phyloP scores from a whole-genome alignment of 2,329 filamentous ascomycete genomes.

The Albophoma yamanashiensis region DNA sequence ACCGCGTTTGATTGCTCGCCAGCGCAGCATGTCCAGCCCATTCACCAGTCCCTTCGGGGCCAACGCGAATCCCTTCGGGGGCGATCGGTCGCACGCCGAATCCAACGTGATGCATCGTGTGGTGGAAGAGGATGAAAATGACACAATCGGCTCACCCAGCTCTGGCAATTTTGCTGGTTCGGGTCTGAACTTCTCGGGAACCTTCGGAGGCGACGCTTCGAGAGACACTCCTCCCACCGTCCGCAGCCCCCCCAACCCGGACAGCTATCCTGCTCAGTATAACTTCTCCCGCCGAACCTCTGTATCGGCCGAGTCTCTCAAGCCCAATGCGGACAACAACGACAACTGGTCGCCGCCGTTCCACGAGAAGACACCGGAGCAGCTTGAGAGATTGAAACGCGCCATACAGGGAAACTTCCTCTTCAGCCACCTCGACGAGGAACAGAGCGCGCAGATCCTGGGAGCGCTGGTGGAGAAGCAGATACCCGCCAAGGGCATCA shows the following conservation, averaged over 20 bases:
- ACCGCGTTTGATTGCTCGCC: background rate
- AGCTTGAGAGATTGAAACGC: conserved; percentile 65
- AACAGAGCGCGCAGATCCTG: conserved; percentile 78
- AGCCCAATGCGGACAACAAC: conserved; percentile 71
- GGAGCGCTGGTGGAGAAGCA: conserved; percentile 90
- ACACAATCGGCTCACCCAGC: conserved; percentile 54
- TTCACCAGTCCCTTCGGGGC: conserved; percentile 65
- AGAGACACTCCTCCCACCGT: conserved; percentile 34
- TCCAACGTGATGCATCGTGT: conserved; percentile 38
- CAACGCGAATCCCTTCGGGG: conserved; percentile 64
- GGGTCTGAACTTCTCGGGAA: conserved; percentile 34
- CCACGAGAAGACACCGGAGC: conserved; percentile 74
- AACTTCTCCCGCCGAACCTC: conserved; percentile 89
- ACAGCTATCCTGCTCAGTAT: conserved; percentile 82
- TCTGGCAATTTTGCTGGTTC: conserved; percentile 16
- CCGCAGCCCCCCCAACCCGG: conserved; percentile 42
- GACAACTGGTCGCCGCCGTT: conserved; percentile 86
- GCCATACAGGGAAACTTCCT: conserved; percentile 87
- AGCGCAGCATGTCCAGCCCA: conserved; percentile 55
- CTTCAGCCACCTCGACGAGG: conserved; percentile 89
- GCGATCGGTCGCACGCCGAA: conserved; percentile 21
- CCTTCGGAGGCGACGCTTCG: conserved; percentile 42
- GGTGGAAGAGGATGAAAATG: conserved; percentile 77
- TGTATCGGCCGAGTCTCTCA: conserved; percentile 92
- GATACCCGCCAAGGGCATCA: conserved; percentile 80